Percentiles rank a stretch among this genome's conserved stretches.
Evolutionary conservation across 139 green algal species (phyloP).

Genomic region (Auxenochlorella pyrenoidosa): DNA sequence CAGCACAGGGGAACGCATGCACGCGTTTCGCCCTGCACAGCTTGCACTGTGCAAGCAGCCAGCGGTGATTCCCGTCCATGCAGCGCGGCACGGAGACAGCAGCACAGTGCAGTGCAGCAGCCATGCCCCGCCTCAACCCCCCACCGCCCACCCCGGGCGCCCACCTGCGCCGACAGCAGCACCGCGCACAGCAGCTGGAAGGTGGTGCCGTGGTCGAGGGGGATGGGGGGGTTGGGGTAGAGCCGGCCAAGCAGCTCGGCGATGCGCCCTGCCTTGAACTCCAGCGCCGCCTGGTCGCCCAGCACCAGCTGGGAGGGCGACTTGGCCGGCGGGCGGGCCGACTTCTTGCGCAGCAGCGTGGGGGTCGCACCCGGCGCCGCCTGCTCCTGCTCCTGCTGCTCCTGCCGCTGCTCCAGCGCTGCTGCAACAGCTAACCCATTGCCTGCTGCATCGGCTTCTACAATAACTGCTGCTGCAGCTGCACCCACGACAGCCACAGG

Average conservation of each 20-base stretch:
- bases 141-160: neutral
- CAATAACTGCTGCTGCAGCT: neutral
- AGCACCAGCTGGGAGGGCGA: slow-evolving; percentile 29
- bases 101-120: neutral
- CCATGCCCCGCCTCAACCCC: neutral
- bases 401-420: neutral
- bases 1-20: no score
- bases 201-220: slow-evolving; percentile 66
- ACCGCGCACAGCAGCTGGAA: slow-evolving; percentile 90
- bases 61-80: neutral
- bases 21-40: no score
- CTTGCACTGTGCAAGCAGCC: no score
- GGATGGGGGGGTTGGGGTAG: slow-evolving; percentile 77
- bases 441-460: neutral
- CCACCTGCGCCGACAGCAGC: slow-evolving; percentile 80
- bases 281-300: slow-evolving; percentile 5
- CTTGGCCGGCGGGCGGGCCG: neutral
- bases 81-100: neutral
- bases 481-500: neutral
- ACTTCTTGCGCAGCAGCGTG: slow-evolving; percentile 3
- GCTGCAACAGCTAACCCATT: neutral
- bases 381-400: neutral
- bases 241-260: slow-evolving; percentile 67
- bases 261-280: slow-evolving; percentile 67
- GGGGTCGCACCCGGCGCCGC: no score